Evolutionary conservation across 257 asterid genomes (phyloP), one percentile per base, ranked within the genome.

Genomic region (Phtheirospermum japonicum): DNA sequence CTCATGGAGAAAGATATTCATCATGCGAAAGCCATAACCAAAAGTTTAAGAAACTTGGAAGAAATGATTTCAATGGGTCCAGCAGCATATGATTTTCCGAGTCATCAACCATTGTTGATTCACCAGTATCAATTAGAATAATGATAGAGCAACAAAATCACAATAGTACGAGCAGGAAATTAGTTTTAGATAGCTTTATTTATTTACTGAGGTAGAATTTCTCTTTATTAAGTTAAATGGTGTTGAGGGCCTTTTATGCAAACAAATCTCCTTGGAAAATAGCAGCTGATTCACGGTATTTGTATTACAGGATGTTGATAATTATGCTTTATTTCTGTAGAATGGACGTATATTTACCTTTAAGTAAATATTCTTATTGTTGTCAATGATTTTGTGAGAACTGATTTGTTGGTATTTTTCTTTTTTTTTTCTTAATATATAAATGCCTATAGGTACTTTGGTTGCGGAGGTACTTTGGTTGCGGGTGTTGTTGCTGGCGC

Each of bases 401-500:
- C 30, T 49, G 60, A 56, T 45, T 17, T 56, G 53, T 39, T 50
- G n/a, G n/a, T n/a, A n/a, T 53, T 49, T 59, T 14, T 37, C 9
- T 19, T 16, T 7, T 3, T 40, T 9, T 64, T 53, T n/a, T n/a
- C n/a, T n/a, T n/a, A n/a, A n/a, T n/a, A n/a, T n/a, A n/a, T n/a
- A n/a, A n/a, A n/a, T n/a, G 19, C n/a, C 39, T 75, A 54, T 53
- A 89, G 96, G 82, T 82, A 49, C n/a, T n/a, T n/a, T n/a, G n/a
- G n/a, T n/a, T n/a, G n/a, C n/a, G n/a, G n/a, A n/a, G 85, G 83
- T 78, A 77, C 86, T 49, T 60, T 88, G 57, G 65, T 84, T 10
- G 96, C 95, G 6, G 95, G 97, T 56, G 85, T 69, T 56, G 81
- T 81, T 65, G 88, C 94, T 16, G 96, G 97, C 71, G 87, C 93